A percentile compares a stretch with the other conserved stretches of the same genome.
Conservation (phyloP, 2,329 filamentous ascomycete species). For the Pseudogymnoascus sp. region DNA sequence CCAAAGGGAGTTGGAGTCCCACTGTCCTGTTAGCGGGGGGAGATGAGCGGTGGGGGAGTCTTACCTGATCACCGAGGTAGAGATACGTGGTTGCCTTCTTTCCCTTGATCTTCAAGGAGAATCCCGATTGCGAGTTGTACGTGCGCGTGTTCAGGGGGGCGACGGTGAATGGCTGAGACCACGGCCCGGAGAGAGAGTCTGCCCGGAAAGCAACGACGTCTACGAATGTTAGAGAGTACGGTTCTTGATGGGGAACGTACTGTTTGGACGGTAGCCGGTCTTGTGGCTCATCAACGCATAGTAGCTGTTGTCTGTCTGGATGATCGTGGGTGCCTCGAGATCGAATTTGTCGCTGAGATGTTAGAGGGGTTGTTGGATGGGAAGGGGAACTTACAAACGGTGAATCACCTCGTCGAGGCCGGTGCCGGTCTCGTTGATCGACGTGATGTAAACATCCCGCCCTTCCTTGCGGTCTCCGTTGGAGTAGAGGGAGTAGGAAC, state of each 20-base stretch:
- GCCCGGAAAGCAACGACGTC: conserved; percentile 50
- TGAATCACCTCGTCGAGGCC: conserved; percentile 45
- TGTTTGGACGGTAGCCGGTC: conserved; percentile 56
- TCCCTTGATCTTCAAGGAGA: conserved; percentile 41
- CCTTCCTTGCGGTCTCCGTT: conserved; percentile 50
- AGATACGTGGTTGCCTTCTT: conserved; percentile 33
- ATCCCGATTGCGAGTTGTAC: conserved; percentile 47
- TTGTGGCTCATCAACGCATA: conserved; percentile 57
- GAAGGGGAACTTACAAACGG: conserved; percentile 34
- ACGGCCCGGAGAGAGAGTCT: conserved; percentile 42
- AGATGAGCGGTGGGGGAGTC: not conserved
- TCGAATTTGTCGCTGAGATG: conserved; percentile 43
- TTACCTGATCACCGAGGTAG: not conserved
- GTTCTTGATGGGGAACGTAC: conserved; percentile 17
- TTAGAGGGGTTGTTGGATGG: not conserved
- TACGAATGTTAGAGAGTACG: conserved; percentile 16
- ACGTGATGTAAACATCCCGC: conserved; percentile 50
- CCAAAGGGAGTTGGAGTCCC: conserved; percentile 50
- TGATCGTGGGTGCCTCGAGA: conserved; percentile 52
- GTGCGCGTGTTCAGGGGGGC: conserved; percentile 44
- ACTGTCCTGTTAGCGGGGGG: conserved; percentile 22
- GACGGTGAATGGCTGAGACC: conserved; percentile 49
- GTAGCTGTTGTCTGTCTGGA: conserved; percentile 53
- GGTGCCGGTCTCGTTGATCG: conserved; percentile 46
- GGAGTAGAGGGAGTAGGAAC: conserved; percentile 50